Percentiles rank a stretch among this genome's conserved stretches.
These are phyloP conservation scores for Raffaelea albimanens DNA, from an alignment of 2,329 filamentous ascomycete species.

Conservation along the genomic window DNA sequence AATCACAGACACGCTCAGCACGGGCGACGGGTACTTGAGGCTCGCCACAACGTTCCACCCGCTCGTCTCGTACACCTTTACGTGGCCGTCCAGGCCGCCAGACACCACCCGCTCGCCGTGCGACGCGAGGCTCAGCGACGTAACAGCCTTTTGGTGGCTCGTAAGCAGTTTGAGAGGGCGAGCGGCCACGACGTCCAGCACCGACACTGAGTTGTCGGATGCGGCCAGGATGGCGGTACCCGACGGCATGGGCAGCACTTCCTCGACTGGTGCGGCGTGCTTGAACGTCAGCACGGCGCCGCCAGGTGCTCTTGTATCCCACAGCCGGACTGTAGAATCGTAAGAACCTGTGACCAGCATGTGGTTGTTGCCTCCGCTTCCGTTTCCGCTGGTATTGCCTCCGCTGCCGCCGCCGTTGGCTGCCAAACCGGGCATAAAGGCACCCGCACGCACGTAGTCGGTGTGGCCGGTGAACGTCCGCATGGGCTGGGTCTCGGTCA, in stretches of 20 bases:
- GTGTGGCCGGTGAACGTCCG: slow-evolving; percentile 76
- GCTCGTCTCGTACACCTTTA: slow-evolving; percentile 92
- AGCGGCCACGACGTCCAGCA: slow-evolving; percentile 86
- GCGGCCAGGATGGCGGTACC: slow-evolving; percentile 81
- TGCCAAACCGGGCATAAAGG: slow-evolving; percentile 64
- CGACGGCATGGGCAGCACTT: slow-evolving; percentile 76
- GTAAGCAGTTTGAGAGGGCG: slow-evolving; percentile 78
- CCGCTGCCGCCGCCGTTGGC: slow-evolving; percentile 31
- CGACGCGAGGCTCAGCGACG: slow-evolving; percentile 72
- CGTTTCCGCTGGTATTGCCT: neutral
- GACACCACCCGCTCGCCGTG: slow-evolving; percentile 73
- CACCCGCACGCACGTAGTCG: slow-evolving; percentile 84
- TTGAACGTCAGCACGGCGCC: slow-evolving; percentile 82
- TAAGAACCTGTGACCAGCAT: slow-evolving; percentile 87
- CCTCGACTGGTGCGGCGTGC: slow-evolving; percentile 80
- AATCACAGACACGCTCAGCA: slow-evolving; percentile 75
- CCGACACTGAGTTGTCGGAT: slow-evolving; percentile 76
- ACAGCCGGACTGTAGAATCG: slow-evolving; percentile 84
- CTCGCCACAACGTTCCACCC: slow-evolving; percentile 96
- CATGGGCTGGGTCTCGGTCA: slow-evolving; percentile 68
- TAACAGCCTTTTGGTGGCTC: slow-evolving; percentile 98
- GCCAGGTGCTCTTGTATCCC: slow-evolving; percentile 73
- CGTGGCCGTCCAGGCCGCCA: slow-evolving; percentile 86
- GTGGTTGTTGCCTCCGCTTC: slow-evolving; percentile 35
- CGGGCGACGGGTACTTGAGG: slow-evolving; percentile 84